A percentile compares a stretch with the other conserved stretches of the same genome.
Conservation (phyloP, 2,329 filamentous ascomycete genomes). For the Sodiomyces alkalinus region DNA sequence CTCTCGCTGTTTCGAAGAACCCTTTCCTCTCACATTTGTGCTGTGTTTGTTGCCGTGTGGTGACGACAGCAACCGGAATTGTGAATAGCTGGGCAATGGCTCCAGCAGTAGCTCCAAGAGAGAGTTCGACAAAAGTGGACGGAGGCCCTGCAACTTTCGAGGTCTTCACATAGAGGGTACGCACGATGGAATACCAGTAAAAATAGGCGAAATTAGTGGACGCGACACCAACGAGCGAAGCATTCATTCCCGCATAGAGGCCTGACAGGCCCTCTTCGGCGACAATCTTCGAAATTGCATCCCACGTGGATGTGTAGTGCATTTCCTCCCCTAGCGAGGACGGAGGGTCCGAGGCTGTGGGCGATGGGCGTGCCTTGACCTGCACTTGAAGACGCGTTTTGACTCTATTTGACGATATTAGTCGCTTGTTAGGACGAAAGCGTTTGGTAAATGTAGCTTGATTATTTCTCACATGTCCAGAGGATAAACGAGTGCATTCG, state of each 20-base stretch:
- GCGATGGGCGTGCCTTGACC: constrained; percentile 38
- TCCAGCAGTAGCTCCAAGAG: constrained; percentile 73
- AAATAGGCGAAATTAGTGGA: constrained; percentile 99
- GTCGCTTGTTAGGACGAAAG: no score
- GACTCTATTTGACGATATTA: no score
- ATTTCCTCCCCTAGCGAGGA: constrained; percentile 27
- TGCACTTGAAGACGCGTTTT: constrained; percentile 96
- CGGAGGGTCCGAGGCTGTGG: constrained; percentile 18
- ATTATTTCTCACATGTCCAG: constrained; percentile 67
- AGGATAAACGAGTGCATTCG: constrained; percentile 91
- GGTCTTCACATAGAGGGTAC: constrained; percentile 59
- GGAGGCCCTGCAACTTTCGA: constrained; percentile 38
- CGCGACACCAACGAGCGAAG: constrained; percentile 77
- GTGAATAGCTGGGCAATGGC: constrained; percentile 91
- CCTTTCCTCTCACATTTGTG: constrained; percentile 72
- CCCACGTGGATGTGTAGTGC: constrained; percentile 78
- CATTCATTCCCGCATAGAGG: constrained; percentile 78
- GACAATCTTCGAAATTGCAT: constrained; percentile 76
- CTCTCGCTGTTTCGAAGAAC: constrained; percentile 70
- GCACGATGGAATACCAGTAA: constrained; percentile 92
- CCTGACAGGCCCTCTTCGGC: constrained; percentile 66
- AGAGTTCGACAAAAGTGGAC: constrained; percentile 68
- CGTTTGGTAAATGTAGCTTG: not conserved
- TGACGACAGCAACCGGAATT: constrained; percentile 89
- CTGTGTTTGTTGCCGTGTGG: constrained; percentile 91